Conservation (phyloP, 2,329 filamentous ascomycete species). For the Leptographium wingfieldii region DNA sequence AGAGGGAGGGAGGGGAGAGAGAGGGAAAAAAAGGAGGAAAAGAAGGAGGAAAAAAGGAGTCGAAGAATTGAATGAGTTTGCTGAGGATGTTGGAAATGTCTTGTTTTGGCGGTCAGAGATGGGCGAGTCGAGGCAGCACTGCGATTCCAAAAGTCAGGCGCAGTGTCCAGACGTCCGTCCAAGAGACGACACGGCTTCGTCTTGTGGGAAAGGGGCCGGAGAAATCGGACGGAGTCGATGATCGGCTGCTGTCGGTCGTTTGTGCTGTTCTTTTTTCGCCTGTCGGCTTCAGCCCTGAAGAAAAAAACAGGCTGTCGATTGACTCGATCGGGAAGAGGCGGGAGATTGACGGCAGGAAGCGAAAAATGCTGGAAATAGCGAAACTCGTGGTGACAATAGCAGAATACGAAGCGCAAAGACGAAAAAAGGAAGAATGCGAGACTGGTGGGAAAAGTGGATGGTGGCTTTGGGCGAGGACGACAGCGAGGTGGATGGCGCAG, state of each 20-base stretch:
- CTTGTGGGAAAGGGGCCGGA: not conserved
- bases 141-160: not conserved
- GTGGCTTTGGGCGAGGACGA: not conserved
- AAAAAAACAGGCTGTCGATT: not conserved
- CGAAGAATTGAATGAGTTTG: not conserved
- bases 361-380: not conserved
- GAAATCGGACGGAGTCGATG: not conserved
- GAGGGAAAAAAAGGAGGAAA: not conserved
- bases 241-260: not conserved
- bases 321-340: not conserved
- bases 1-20: not conserved
- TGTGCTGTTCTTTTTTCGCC: not conserved
- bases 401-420: not conserved
- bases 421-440: slow-evolving; percentile 1
- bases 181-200: not conserved
- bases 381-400: not conserved
- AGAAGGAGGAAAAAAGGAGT: not conserved
- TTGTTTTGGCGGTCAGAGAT: not conserved
- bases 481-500: not conserved
- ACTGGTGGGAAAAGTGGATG: not conserved
- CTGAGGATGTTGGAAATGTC: not conserved
- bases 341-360: not conserved
- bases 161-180: not conserved
- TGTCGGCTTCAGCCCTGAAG: not conserved
- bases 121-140: not conserved